Percentiles rank a stretch among this genome's conserved stretches.
Evolutionary conservation across 2,329 filamentous ascomycete genomes (phyloP).

Genomic region (Ceratocystis smalleyi): DNA sequence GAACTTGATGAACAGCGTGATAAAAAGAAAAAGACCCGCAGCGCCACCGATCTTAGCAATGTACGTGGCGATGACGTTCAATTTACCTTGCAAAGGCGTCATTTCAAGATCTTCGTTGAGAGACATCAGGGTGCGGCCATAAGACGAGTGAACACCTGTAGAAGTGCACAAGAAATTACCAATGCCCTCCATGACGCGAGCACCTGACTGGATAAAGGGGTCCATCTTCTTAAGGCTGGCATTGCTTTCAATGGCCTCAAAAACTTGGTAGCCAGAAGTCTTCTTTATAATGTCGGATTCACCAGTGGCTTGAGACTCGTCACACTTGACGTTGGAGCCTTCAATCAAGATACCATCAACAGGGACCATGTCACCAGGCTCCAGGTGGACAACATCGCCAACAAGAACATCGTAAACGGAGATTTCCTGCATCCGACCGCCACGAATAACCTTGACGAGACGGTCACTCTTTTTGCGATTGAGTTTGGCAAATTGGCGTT

Average conservation of each 20-base stretch:
- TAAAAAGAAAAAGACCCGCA: conserved; percentile 64
- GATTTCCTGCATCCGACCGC: conserved; percentile 52
- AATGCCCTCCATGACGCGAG: conserved; percentile 61
- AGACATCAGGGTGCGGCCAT: conserved; percentile 60
- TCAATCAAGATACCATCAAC: conserved; percentile 60
- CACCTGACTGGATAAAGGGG: conserved; percentile 72
- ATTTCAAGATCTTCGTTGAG: conserved; percentile 59
- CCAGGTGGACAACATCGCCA: conserved; percentile 57
- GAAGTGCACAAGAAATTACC: conserved; percentile 61
- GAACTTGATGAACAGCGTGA: conserved; percentile 76
- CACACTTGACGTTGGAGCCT: conserved; percentile 59
- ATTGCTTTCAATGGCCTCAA: conserved; percentile 49
- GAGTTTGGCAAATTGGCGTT: conserved; percentile 61
- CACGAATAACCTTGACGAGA: conserved; percentile 54
- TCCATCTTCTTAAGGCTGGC: conserved; percentile 57
- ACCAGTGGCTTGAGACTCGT: conserved; percentile 65
- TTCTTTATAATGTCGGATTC: conserved; percentile 65
- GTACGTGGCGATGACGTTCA: conserved; percentile 60
- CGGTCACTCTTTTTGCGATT: conserved; percentile 70
- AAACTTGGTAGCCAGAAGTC: conserved; percentile 50
- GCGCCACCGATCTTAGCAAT: conserved; percentile 64
- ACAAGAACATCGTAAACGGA: conserved; percentile 54
- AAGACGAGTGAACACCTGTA: conserved; percentile 57
- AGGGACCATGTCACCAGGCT: conserved; percentile 58
- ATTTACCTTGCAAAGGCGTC: conserved; percentile 60